Evolutionary conservation across 192 early-diverging fungal species (phyloP), one percentile per base, ranked within the genome.

Genomic region (Mortierella hygrophila): DNA sequence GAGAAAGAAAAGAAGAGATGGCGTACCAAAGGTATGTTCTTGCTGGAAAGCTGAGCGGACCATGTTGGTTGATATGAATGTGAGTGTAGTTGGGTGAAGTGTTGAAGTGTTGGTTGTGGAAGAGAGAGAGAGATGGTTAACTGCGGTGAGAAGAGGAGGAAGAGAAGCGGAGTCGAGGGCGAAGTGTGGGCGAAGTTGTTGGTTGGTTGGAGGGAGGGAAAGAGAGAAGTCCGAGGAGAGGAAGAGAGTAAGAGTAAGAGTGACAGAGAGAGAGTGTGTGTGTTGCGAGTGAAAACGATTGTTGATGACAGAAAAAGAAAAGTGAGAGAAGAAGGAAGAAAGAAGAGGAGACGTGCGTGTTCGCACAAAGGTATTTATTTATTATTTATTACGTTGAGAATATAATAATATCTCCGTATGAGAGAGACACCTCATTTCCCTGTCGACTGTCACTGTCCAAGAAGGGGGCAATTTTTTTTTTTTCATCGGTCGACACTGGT

Each of bases 21-120:
- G 76, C 94, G 82, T 94, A 97, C 97, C 96, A 87, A 97, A 97
- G 42, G 94, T 94, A 83, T 99, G 97, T 84, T 99, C 98, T 89
- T 98, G 97, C 92, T 99, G 97, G 86, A 99, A 99, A 89, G 97
- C 95, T 76, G 97, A 97, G 82, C 94, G 92, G 91, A 95, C 94
- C 82, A 88, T 91, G 55, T 63, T 47, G 74, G 38, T 65, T n/a
- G 4, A 37, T 79, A 70, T 69, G 52, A 55, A 41, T 13, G 18
- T 15, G 16, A 2, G 16, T 15, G 49, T 21, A 18, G 49, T 52
- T 52, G 49, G 18, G 1, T 52, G 49, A 21, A 21, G 49, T 15
- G 13, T 49, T 49, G 47, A 15, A 4, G 2, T 3, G 2, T 3
- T 70, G 38, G 0, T 18, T 49, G 47, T 35, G 35, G 35, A 35